Base-by-base conservation (phyloP, 2,329 filamentous ascomycete species). In the Hypoxylon rubiginosum region DNA sequence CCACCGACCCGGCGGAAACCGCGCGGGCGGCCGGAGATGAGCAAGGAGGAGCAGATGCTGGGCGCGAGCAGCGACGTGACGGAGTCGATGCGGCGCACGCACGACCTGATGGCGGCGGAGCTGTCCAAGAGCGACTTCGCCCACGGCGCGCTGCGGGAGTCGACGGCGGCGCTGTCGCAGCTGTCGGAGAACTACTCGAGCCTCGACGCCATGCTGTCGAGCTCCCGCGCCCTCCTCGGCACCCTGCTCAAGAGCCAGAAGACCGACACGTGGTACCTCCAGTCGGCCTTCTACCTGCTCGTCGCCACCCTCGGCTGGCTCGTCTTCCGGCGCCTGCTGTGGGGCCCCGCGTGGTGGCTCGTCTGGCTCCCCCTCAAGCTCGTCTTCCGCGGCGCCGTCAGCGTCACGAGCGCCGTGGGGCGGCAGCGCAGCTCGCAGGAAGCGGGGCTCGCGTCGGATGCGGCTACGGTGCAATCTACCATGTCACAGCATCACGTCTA, bases 181-280 rank as follows among this genome's bases (percentile, higher is more conserved):
- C 86, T 99, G 0, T 89, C 91, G 3, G 91, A 97, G 73, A 91
- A 88, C 39, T 99, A 99, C 80, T 89, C 85, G 19, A 89, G 89
- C 53, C 87, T 98, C 4, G 93, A 95, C 73, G 87, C 88, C 11
- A 86, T 97, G 75, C 85, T 99, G 39, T 84, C 87, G 2, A 91
- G 88, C 61, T 94, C 92, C 49, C 87, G 88, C 69, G 90, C 90
- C 59, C 83, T 99, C 17, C 87, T 97, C 7, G 88, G 89, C 6
- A 93, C 92, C 17, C 83, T 99, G 49, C 82, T 98, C 50, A 88
- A 89, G 66, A 96, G 92, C 69, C 93, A 97, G 77, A 99, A 99
- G 84, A 96, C 91, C 70, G 96, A 99, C 77, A 97, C 94, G 2
- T 99, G 96, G 96, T 99, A 99, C 77, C 86, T 99, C 34, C 92